Conservation (phyloP, 352 stramenopile species). For the Phytophthora nicotianae region DNA sequence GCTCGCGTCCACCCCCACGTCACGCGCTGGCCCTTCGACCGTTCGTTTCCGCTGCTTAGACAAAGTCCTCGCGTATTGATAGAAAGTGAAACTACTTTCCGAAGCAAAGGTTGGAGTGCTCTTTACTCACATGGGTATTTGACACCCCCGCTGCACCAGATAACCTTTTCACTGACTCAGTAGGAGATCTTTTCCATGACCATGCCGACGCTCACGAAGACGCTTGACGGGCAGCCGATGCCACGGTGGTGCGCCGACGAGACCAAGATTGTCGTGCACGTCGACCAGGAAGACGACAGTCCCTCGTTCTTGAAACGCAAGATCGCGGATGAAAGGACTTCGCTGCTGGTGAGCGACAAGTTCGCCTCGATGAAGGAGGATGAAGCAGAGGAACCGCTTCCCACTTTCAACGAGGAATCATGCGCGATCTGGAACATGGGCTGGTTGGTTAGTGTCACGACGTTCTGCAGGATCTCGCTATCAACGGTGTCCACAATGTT, state of each 20-base stretch:
- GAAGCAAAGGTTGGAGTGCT: not conserved
- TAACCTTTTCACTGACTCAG: not conserved
- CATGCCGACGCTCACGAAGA: slow-evolving; percentile 12
- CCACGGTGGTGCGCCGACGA: slow-evolving; percentile 9
- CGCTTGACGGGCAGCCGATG: slow-evolving; percentile 17
- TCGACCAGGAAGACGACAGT: slow-evolving; percentile 13
- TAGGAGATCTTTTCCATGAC: not conserved
- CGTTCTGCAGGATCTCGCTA: slow-evolving; percentile 80
- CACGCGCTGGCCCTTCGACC: slow-evolving; percentile 6
- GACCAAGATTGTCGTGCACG: slow-evolving; percentile 12
- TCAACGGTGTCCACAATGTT: slow-evolving; percentile 82
- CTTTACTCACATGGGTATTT: slow-evolving; percentile 25
- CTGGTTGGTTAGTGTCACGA: slow-evolving; percentile 84
- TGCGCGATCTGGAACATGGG: slow-evolving; percentile 82
- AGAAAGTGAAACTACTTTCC: slow-evolving; percentile 23
- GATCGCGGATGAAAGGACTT: slow-evolving; percentile 21
- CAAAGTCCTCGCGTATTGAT: slow-evolving; percentile 11
- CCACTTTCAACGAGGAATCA: slow-evolving; percentile 56
- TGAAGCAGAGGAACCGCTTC: slow-evolving; percentile 24
- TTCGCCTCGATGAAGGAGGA: slow-evolving; percentile 27
- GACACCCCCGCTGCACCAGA: slow-evolving; percentile 9
- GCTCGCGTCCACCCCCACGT: slow-evolving; percentile 8
- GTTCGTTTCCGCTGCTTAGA: slow-evolving; percentile 25
- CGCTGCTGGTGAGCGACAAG: slow-evolving; percentile 15
- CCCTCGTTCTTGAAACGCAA: slow-evolving; percentile 11